These are phyloP conservation scores for Cenococcum geophilum DNA, from an alignment of 495 filamentous ascomycete genomes.

Conservation along the genomic window DNA sequence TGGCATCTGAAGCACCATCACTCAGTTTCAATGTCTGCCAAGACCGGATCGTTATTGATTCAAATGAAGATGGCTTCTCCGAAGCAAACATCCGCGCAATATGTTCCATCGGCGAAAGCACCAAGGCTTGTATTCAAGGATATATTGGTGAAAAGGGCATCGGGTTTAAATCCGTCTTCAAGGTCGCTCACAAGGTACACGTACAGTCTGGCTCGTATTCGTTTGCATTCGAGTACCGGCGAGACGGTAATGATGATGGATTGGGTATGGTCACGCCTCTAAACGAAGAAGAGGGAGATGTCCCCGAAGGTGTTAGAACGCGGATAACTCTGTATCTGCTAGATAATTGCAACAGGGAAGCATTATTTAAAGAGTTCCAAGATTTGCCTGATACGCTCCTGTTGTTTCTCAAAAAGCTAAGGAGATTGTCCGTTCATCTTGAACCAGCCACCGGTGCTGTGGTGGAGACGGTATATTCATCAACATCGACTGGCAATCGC, in stretches of 20 bases:
- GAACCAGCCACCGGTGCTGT: too few species aligned
- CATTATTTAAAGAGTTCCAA: conserved; percentile 4
- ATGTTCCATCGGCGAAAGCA: conserved; percentile 37
- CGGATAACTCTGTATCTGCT: conserved; percentile 3
- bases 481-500: too few species aligned
- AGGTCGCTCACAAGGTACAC: conserved; percentile 42
- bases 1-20: conserved; percentile 15
- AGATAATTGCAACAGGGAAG: background rate
- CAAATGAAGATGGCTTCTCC: conserved; percentile 44
- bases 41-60: conserved; percentile 35
- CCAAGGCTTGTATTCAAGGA: conserved; percentile 37
- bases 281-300: background rate
- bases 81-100: conserved; percentile 38
- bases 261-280: conserved; percentile 36
- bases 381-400: conserved; percentile 10
- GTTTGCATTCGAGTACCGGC: conserved; percentile 41
- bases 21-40: conserved; percentile 30
- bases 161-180: conserved; percentile 52
- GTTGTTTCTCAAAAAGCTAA: conserved; percentile 7
- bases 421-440: background rate
- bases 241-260: background rate
- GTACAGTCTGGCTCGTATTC: conserved; percentile 46
- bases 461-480: too few species aligned
- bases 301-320: conserved; percentile 2
- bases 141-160: conserved; percentile 50